Base-by-base conservation (phyloP, 2,329 filamentous ascomycete species). In the Arthroderma sp. region DNA sequence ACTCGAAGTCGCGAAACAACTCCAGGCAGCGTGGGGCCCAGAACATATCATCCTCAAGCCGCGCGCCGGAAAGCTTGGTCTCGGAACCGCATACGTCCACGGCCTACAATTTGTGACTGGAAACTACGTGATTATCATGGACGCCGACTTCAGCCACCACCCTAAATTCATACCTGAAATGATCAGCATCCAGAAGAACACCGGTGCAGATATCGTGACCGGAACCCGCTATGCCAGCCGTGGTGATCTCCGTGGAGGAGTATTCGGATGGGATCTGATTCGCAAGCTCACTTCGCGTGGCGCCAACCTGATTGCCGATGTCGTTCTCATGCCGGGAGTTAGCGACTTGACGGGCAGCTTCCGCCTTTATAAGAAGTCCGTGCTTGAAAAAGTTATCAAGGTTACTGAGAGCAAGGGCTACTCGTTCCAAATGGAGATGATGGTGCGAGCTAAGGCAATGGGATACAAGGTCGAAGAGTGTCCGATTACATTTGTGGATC, bases 381-480 rank as follows among this genome's bases (percentile, higher is more conserved):
- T 94, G 50, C 67, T 98, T 59, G 78, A 94, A 65, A 88, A 86
- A 72, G 86, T 94, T 47, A 95, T 98, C 57, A 72, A 75, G 59
- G 86, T 77, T 66, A 95, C 87, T 6, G 83, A 95, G 73, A 91
- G 86, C 63, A 94, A 96, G 70, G 91, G 91, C 2, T 98, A 96
- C 65, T 89, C 84, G 36, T 98, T 98, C 74, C 91, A 98, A 78
- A 98, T 98, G 91, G 89, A 95, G 74, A 83, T 98, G 80, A 96
- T 95, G 82, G 89, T 96, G 6, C 76, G 88, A 50, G 91, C 91
- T 31, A 95, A 95, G 77, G 85, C 83, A 10, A 88, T 95, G 85
- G 89, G 91, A 1, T 94, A 78, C 70, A 84, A 81, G 33, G 89
- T 98, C 30, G 86, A 85, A 10, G 91, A 98, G 73, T 89, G 94